phyloP scores from a whole-genome alignment of 225 moss, liverwort and hornwort species.

The Sphagnum tenellum region DNA sequence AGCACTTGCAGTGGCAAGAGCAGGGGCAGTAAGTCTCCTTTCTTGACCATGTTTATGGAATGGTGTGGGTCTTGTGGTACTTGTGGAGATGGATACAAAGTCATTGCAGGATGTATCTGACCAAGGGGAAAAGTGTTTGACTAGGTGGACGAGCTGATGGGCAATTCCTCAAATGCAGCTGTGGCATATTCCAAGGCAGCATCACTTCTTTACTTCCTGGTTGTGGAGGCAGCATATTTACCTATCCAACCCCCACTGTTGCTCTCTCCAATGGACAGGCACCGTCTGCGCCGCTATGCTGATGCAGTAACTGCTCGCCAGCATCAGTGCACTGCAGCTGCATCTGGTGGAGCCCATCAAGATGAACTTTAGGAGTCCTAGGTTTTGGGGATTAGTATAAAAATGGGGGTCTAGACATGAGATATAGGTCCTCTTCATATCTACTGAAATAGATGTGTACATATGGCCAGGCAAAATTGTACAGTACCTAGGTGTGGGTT shows the following conservation, averaged over 20 bases:
- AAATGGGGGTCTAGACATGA: too few species aligned
- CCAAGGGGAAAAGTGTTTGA: too few species aligned
- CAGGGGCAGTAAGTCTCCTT: slow-evolving; percentile 60
- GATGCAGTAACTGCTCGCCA: slow-evolving; percentile 66
- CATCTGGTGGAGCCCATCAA: slow-evolving; percentile 5
- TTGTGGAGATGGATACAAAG: too few species aligned
- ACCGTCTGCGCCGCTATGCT: slow-evolving; percentile 71
- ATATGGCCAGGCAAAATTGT: too few species aligned
- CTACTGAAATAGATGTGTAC: too few species aligned
- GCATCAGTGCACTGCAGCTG: slow-evolving; percentile 60
- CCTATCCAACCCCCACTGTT: slow-evolving; percentile 79
- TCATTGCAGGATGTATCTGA: too few species aligned
- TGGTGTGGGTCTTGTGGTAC: too few species aligned
- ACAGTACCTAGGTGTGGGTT: too few species aligned
- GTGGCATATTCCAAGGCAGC: slow-evolving; percentile 64
- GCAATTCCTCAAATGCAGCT: slow-evolving; percentile 53
- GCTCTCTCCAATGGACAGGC: slow-evolving; percentile 58
- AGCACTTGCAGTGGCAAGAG: slow-evolving; percentile 71
- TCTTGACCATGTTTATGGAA: neutral
- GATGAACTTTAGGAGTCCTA: too few species aligned
- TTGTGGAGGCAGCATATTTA: slow-evolving; percentile 72
- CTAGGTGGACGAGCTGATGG: slow-evolving; percentile 91
- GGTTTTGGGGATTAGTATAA: too few species aligned
- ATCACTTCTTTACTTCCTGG: slow-evolving; percentile 63
- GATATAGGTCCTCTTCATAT: too few species aligned